phyloP scores from a whole-genome alignment of 1,284 basidiomycete species.

The Tremellales sp. region DNA sequence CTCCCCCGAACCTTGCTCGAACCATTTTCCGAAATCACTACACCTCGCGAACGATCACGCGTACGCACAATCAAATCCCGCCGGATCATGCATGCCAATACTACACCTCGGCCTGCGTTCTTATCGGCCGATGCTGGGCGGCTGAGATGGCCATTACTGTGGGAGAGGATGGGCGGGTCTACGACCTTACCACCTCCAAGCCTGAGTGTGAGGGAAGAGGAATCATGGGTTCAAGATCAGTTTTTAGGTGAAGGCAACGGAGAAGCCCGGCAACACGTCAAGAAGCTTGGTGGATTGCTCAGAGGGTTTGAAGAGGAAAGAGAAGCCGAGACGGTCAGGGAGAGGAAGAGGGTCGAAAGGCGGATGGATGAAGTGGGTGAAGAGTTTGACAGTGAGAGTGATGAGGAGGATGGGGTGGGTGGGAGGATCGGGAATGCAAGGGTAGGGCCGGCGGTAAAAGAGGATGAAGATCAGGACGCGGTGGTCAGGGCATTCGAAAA shows the following conservation, averaged over 20 bases:
- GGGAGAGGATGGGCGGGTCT: slow-evolving; percentile 43
- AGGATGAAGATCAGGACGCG: slow-evolving; percentile 27
- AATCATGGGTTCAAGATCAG: slow-evolving; percentile 25
- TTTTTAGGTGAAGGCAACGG: slow-evolving; percentile 21
- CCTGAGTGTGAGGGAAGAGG: slow-evolving; percentile 25
- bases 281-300: slow-evolving; percentile 41
- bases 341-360: slow-evolving; percentile 33
- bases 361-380: slow-evolving; percentile 30
- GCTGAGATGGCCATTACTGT: slow-evolving; percentile 42
- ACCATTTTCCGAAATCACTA: slow-evolving; percentile 23
- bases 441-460: slow-evolving; percentile 3
- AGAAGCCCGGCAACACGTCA: slow-evolving; percentile 29
- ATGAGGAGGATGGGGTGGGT: slow-evolving; percentile 24
- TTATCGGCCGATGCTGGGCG: slow-evolving; percentile 29
- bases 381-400: slow-evolving; percentile 41
- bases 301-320: slow-evolving; percentile 42
- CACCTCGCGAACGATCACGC: slow-evolving; percentile 28
- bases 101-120: slow-evolving; percentile 7
- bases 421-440: neutral
- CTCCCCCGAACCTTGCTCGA: slow-evolving; percentile 26
- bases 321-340: slow-evolving; percentile 35
- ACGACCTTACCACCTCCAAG: slow-evolving; percentile 8
- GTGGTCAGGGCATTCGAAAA: slow-evolving; percentile 38
- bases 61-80: slow-evolving; percentile 38
- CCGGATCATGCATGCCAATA: slow-evolving; percentile 28